Evolutionary conservation across 2,329 filamentous ascomycete genomes (phyloP).

Genomic region (Alternaria brassicae): DNA sequence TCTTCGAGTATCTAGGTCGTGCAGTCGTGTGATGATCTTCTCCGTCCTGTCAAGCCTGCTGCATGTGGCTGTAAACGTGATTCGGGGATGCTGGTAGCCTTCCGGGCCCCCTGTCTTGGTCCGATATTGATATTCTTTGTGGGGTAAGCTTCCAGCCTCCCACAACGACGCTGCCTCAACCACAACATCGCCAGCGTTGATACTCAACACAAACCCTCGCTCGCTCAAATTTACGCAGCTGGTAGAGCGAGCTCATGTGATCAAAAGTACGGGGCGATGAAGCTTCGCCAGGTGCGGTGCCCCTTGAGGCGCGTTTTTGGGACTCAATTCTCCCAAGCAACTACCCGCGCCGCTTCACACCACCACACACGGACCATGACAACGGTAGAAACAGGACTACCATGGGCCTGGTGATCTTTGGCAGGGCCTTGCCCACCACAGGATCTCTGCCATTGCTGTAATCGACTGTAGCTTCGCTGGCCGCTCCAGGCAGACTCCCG

Average conservation of each 20-base stretch:
- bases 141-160: slow-evolving; percentile 14
- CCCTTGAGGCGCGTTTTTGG: not conserved
- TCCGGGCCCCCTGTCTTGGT: slow-evolving; percentile 1
- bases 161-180: slow-evolving; percentile 3
- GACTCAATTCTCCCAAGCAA: slow-evolving; percentile 2
- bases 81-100: slow-evolving; percentile 5
- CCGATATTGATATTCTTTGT: slow-evolving; percentile 10
- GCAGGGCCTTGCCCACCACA: not conserved
- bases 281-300: not conserved
- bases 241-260: not conserved
- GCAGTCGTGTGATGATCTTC: not conserved
- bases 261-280: not conserved
- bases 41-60: not conserved
- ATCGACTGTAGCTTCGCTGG: not conserved
- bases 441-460: not conserved
- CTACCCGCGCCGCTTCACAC: not conserved
- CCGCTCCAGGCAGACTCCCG: not conserved
- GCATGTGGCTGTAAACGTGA: slow-evolving; percentile 3
- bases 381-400: not conserved
- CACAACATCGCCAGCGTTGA: slow-evolving; percentile 8
- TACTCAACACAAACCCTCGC: not conserved
- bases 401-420: not conserved
- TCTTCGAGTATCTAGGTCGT: not conserved
- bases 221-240: not conserved
- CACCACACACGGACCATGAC: not conserved